Base-by-base conservation (phyloP, 208 protist genomes). In the Trypanosomatidae sp. region DNA sequence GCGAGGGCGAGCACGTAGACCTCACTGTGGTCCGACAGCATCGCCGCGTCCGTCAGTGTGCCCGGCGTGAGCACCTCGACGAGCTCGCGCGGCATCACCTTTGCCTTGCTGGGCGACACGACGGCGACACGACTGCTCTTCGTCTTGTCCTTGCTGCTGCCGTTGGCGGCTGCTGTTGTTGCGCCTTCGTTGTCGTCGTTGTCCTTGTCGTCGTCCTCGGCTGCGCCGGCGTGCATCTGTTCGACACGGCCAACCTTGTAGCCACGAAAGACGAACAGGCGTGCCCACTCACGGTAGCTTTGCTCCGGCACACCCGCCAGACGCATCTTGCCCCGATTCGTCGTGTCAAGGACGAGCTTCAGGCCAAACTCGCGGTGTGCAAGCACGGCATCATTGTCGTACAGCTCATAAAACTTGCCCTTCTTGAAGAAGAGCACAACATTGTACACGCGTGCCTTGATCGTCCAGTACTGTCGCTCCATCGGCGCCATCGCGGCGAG, bases 371-470 rank as follows among this genome's bases (percentile, higher is more conserved):
- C 84, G 6, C 73, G 62, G 28, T 84, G 69, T 0, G 69, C 90
- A 37, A 96, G 88, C 5, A 91, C 83, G 1, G 92, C 92, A 48
- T 97, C 94, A 32, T 71, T 61, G 54, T 97, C 94, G 53, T 96
- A 97, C 1, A 97, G 57, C 50, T 97, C 93, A 69, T 97, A 98
- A 67, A 97, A 97, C 42, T 92, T 94, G 16, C 91, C 94, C 60
- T 98, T 98, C 55, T 97, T 97, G 60, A 97, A 98, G 32, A 98
- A 96, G 15, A 98, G 61, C 7, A 98, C 21, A 8, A 88, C 71
- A 52, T 97, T 92, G 66, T 72, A 97, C 45, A 95, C 48, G 7
- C 88, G 58, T 28, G 62, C 51, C 56, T 97, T 98, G 18, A 97
- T 96, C 20, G 88, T 73, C 95, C 95, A 97, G 49, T 97, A 97